These are phyloP conservation scores for Cyberlindnera bimundalis DNA, from an alignment of 805 yeast species.

Conservation along the genomic window DNA sequence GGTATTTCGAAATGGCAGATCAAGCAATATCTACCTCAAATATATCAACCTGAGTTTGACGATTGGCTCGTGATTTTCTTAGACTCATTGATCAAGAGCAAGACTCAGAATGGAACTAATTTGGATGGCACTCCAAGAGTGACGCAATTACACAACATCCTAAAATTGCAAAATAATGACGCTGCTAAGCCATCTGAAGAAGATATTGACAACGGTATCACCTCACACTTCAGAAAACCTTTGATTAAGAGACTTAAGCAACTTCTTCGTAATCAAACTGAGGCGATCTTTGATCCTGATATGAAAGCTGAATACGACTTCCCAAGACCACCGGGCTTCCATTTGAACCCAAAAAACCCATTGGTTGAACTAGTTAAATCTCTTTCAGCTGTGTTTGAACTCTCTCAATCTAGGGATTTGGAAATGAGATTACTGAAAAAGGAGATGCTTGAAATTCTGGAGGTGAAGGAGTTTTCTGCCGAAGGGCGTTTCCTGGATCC, in stretches of 20 bases:
- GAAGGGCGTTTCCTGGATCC: slow-evolving; percentile 75
- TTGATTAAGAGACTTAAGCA: slow-evolving; percentile 63
- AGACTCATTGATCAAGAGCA: slow-evolving; percentile 60
- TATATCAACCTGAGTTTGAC: slow-evolving; percentile 78
- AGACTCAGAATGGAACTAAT: slow-evolving; percentile 31
- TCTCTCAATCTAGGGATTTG: slow-evolving; percentile 59
- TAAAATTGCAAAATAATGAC: slow-evolving; percentile 40
- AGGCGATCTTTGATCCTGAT: slow-evolving; percentile 64
- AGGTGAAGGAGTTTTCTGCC: slow-evolving; percentile 78
- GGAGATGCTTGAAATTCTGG: slow-evolving; percentile 68
- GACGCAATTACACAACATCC: slow-evolving; percentile 61
- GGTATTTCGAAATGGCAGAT: slow-evolving; percentile 76
- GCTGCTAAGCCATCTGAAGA: slow-evolving; percentile 30
- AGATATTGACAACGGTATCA: slow-evolving; percentile 43
- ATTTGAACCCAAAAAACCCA: slow-evolving; percentile 58
- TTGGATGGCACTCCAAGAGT: slow-evolving; percentile 52
- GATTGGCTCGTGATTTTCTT: slow-evolving; percentile 81
- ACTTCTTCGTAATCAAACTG: slow-evolving; percentile 66
- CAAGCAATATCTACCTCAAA: slow-evolving; percentile 64
- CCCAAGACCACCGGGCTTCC: slow-evolving; percentile 76
- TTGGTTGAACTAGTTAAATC: slow-evolving; percentile 75
- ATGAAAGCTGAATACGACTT: slow-evolving; percentile 63
- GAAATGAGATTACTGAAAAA: slow-evolving; percentile 76
- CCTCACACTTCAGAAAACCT: slow-evolving; percentile 57
- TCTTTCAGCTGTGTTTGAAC: slow-evolving; percentile 65